A percentile compares a stretch with the other conserved stretches of the same genome.
Conservation (phyloP, 1,139 yeast genomes). For the Candida gigantensis region DNA sequence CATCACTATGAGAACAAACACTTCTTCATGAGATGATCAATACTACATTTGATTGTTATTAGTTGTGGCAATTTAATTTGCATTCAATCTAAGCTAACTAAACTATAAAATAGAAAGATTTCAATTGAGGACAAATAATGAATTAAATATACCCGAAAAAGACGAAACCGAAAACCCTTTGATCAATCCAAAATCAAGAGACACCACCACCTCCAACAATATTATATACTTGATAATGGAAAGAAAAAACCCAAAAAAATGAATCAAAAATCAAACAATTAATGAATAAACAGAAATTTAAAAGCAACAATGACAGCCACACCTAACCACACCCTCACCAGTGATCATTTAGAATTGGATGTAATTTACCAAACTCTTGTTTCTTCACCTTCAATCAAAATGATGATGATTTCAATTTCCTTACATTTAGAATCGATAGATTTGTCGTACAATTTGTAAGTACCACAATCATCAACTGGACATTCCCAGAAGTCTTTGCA, state of each 20-base stretch:
- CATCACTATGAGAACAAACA: no score
- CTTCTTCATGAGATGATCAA: no score
- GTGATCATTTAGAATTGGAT: constrained; percentile 12
- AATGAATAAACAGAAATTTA: no score
- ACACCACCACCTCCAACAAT: no score
- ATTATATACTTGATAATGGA: no score
- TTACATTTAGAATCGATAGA: constrained; percentile 20
- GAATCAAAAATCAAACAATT: no score
- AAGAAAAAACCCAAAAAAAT: no score
- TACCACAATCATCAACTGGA: constrained; percentile 35
- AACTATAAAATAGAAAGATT: background rate
- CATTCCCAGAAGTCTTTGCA: constrained; percentile 32
- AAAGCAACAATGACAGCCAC: no score
- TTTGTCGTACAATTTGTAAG: constrained; percentile 11
- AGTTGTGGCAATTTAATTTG: no score
- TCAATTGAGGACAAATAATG: background rate
- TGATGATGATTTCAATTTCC: constrained; percentile 7
- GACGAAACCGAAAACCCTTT: background rate
- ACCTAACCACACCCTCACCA: no score
- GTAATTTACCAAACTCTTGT: no score
- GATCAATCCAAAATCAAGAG: background rate
- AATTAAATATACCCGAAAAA: background rate
- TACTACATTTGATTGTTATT: no score
- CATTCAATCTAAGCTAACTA: background rate
- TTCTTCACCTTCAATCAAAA: constrained; percentile 1